Conservation (phyloP, 2,329 filamentous ascomycete genomes). For the Cladobotryum mycophilum region DNA sequence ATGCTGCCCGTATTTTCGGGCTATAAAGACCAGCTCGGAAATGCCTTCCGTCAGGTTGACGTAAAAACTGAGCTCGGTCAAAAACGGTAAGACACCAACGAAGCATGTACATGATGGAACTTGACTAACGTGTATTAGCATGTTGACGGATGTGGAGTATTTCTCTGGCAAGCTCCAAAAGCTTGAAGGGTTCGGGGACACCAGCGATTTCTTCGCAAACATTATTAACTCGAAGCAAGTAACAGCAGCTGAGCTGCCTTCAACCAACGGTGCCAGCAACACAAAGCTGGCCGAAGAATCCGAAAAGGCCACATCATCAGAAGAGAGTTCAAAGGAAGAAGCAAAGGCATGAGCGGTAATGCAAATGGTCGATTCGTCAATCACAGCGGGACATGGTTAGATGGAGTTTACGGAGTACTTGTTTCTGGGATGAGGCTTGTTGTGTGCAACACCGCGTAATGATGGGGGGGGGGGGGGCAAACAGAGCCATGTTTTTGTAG, state of each 20-base stretch:
- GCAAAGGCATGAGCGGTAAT: too few species aligned
- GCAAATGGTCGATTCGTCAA: neutral
- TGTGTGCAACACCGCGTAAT: neutral
- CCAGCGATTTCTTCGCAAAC: constrained; percentile 62
- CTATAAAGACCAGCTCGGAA: constrained; percentile 74
- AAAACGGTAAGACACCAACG: constrained; percentile 55
- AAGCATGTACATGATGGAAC: too few species aligned
- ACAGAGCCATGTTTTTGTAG: neutral
- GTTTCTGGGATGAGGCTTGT: neutral
- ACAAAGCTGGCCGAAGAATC: constrained; percentile 13
- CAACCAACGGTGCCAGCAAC: constrained; percentile 13
- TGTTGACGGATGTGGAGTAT: constrained; percentile 69
- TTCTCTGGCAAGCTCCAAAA: constrained; percentile 66
- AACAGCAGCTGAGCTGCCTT: constrained; percentile 17
- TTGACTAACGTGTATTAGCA: constrained; percentile 39
- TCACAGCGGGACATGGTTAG: constrained; percentile 3
- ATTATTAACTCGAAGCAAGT: constrained; percentile 57
- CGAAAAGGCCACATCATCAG: constrained; percentile 11
- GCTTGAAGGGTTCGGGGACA: constrained; percentile 70
- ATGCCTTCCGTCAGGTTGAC: constrained; percentile 58
- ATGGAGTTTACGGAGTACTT: constrained; percentile 4
- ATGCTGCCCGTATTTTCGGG: constrained; percentile 79
- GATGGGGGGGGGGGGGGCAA: neutral
- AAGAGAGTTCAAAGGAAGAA: constrained; percentile 1
- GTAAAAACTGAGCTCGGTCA: constrained; percentile 63